Evolutionary conservation across 768 basidiomycete genomes (phyloP).

Genomic region (Kwoniella bestiolae): DNA sequence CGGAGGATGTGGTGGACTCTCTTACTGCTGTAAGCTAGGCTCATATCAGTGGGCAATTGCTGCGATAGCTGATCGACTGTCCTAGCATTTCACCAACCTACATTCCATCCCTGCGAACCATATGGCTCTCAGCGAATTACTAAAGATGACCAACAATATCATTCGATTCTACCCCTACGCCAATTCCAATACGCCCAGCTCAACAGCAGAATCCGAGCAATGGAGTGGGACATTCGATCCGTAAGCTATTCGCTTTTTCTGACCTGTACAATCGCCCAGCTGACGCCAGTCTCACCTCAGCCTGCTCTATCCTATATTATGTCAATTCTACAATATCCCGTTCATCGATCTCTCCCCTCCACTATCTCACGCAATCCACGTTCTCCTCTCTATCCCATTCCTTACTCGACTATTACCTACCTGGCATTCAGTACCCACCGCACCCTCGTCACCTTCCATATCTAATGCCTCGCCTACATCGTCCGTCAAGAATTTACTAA

Average conservation of each 20-base stretch:
- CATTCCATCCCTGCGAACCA: slow-evolving; percentile 64
- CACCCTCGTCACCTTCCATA: slow-evolving; percentile 56
- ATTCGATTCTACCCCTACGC: slow-evolving; percentile 70
- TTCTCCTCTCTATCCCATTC: slow-evolving; percentile 78
- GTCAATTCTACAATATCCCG: slow-evolving; percentile 70
- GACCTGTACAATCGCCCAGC: neutral
- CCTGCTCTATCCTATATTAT: slow-evolving; percentile 72
- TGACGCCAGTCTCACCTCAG: slow-evolving; percentile 58
- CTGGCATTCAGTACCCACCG: slow-evolving; percentile 56
- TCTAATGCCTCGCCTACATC: slow-evolving; percentile 43
- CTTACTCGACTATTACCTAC: slow-evolving; percentile 56
- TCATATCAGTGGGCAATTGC: neutral
- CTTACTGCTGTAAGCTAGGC: slow-evolving; percentile 42
- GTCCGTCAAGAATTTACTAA: slow-evolving; percentile 30
- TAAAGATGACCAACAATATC: slow-evolving; percentile 84
- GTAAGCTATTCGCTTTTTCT: slow-evolving; percentile 59
- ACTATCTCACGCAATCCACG: slow-evolving; percentile 78
- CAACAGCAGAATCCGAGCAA: slow-evolving; percentile 64
- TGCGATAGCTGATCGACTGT: neutral
- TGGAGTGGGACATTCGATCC: slow-evolving; percentile 76
- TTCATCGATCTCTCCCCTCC: slow-evolving; percentile 70
- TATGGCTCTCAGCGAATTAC: slow-evolving; percentile 78
- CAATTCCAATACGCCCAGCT: slow-evolving; percentile 11
- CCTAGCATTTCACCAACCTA: slow-evolving; percentile 38
- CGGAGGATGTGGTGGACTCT: slow-evolving; percentile 42